A percentile compares a stretch with the other conserved stretches of the same genome.
Evolutionary conservation across 176 grass and related monocot genomes (phyloP).

Genomic region (Poa pratensis): DNA sequence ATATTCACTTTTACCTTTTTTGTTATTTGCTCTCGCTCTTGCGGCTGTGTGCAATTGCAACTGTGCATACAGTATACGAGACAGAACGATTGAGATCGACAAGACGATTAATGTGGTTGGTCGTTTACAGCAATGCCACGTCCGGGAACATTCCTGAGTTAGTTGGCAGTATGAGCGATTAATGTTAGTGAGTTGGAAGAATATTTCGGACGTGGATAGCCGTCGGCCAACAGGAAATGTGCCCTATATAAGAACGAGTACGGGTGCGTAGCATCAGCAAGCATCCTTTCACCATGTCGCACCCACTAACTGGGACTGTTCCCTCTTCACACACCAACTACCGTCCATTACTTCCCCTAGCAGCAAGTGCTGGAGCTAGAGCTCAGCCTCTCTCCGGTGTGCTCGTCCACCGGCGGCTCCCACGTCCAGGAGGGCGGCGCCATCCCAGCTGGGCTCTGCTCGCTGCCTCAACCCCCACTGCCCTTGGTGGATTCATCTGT

Average conservation of each 20-base stretch:
- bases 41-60: too few species aligned
- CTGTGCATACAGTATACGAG: not conserved
- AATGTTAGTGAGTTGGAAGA: not conserved
- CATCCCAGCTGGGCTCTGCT: not conserved
- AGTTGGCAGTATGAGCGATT: not conserved
- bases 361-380: not conserved
- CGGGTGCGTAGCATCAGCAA: not conserved
- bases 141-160: not conserved
- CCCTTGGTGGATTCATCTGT: not conserved
- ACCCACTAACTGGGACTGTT: not conserved
- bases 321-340: not conserved
- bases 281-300: not conserved
- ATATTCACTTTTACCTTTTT: too few species aligned
- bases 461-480: not conserved
- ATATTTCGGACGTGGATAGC: not conserved
- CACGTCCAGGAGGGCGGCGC: not conserved
- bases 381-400: not conserved
- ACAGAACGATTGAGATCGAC: not conserved
- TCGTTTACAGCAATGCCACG: not conserved
- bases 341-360: not conserved
- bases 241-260: not conserved
- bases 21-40: too few species aligned
- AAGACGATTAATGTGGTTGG: not conserved
- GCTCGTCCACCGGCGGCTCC: not conserved
- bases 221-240: not conserved